Conservation (phyloP, 495 filamentous ascomycete species). For the Tuber indicum region DNA sequence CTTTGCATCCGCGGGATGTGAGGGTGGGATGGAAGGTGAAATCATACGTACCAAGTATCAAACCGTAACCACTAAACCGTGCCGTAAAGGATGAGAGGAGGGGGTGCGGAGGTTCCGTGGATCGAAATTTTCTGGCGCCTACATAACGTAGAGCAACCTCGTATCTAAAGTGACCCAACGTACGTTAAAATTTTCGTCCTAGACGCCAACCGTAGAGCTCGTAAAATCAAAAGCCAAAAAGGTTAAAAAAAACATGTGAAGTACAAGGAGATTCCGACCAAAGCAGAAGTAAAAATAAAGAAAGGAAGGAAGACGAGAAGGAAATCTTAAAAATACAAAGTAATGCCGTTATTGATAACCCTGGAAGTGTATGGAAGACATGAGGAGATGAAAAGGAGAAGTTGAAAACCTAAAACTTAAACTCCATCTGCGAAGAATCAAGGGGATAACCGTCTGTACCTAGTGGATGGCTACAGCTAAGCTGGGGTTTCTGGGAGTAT, state of each 20-base stretch:
- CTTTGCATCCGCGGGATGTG: neutral
- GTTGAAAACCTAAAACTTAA: slow-evolving; percentile 31
- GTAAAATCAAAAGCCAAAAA: slow-evolving; percentile 29
- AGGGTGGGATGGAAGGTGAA: slow-evolving; percentile 9
- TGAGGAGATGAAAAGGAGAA: slow-evolving; percentile 26
- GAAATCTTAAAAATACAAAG: slow-evolving; percentile 14
- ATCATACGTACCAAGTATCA: slow-evolving; percentile 13
- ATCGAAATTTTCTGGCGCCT: slow-evolving; percentile 29
- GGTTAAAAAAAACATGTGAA: slow-evolving; percentile 16
- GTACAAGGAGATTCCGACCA: neutral
- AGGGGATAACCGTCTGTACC: slow-evolving; percentile 53
- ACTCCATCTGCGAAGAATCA: slow-evolving; percentile 38
- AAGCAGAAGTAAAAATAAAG: slow-evolving; percentile 10
- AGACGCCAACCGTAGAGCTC: slow-evolving; percentile 35
- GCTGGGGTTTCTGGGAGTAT: slow-evolving; percentile 93
- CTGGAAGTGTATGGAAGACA: slow-evolving; percentile 4
- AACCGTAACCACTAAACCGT: slow-evolving; percentile 17
- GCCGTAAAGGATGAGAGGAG: slow-evolving; percentile 4
- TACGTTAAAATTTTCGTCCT: slow-evolving; percentile 40
- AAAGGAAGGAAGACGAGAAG: slow-evolving; percentile 16
- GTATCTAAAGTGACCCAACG: slow-evolving; percentile 49
- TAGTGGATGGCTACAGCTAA: slow-evolving; percentile 93
- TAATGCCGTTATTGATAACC: slow-evolving; percentile 10
- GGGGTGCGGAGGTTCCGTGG: neutral
- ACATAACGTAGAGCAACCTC: slow-evolving; percentile 62